Percentiles rank a stretch among this genome's conserved stretches.
These are phyloP conservation scores for Pseudozyma sp. DNA, from an alignment of 1,284 basidiomycete species.

Conservation along the genomic window DNA sequence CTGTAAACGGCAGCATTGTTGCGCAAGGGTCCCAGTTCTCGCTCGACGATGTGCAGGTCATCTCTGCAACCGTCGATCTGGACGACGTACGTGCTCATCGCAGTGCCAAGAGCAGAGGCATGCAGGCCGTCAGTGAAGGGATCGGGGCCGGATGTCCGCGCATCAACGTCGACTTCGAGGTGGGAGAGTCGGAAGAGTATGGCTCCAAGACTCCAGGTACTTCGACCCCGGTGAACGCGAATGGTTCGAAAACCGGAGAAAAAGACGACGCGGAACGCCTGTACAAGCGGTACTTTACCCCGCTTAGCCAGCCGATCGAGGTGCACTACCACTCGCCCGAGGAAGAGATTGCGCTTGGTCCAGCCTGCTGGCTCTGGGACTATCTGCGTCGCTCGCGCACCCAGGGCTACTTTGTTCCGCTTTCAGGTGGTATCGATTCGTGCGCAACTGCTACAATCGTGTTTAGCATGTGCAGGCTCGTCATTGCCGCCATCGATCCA, in stretches of 20 bases:
- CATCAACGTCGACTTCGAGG: slow-evolving; percentile 71
- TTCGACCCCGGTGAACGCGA: slow-evolving; percentile 17
- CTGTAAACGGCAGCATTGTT: slow-evolving; percentile 89
- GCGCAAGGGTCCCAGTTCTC: slow-evolving; percentile 98
- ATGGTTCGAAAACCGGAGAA: background rate
- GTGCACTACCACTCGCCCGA: slow-evolving; percentile 87
- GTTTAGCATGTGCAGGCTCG: slow-evolving; percentile 93
- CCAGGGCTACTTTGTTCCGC: slow-evolving; percentile 94
- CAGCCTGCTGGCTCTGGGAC: slow-evolving; percentile 99
- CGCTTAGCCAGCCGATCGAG: slow-evolving; percentile 68
- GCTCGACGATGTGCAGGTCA: slow-evolving; percentile 91
- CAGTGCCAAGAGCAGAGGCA: slow-evolving; percentile 79
- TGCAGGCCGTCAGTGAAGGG: slow-evolving; percentile 79
- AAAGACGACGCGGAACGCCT: slow-evolving; percentile 21
- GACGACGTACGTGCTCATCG: slow-evolving; percentile 92
- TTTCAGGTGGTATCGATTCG: slow-evolving; percentile 97
- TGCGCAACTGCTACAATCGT: slow-evolving; percentile 96
- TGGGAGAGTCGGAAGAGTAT: slow-evolving; percentile 69
- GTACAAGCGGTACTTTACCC: slow-evolving; percentile 38
- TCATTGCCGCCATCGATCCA: slow-evolving; percentile 75
- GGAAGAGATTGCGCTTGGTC: slow-evolving; percentile 98
- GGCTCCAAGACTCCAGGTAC: slow-evolving; percentile 41
- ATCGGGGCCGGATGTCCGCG: slow-evolving; percentile 73
- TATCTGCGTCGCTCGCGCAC: slow-evolving; percentile 92
- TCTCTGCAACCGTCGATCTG: slow-evolving; percentile 93